Evolutionary conservation across 148 eudicot genomes (phyloP).

Genomic region (Rhododendron simsii): DNA sequence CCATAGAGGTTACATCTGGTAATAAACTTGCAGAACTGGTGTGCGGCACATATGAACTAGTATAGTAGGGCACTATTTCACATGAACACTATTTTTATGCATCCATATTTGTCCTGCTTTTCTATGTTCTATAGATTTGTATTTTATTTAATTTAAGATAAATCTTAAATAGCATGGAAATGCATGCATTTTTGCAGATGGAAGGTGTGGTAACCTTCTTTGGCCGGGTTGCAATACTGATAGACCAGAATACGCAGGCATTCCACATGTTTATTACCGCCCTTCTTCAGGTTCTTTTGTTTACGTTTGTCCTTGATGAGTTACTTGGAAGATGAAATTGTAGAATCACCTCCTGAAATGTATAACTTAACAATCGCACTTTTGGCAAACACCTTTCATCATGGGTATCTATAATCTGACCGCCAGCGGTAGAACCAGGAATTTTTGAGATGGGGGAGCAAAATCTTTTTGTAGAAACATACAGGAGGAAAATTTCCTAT

Average conservation of each 20-base stretch:
- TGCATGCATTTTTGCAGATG: constrained; percentile 44
- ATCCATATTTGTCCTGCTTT: neutral
- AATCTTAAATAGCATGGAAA: neutral
- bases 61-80: neutral
- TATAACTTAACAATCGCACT: neutral
- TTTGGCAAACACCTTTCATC: neutral
- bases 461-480: neutral
- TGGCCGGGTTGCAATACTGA: constrained; percentile 78
- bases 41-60: neutral
- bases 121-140: neutral
- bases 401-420: neutral
- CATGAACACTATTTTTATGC: neutral
- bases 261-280: constrained; percentile 92
- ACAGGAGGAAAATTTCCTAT: neutral
- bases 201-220: constrained; percentile 88
- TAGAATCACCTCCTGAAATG: neutral
- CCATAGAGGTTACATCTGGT: neutral
- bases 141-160: neutral
- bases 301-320: neutral
- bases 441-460: neutral
- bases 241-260: constrained; percentile 94
- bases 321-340: constrained; percentile 1
- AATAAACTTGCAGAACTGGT: neutral
- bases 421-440: neutral
- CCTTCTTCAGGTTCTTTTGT: constrained; percentile 68